phyloP scores from a whole-genome alignment of 257 asterid genomes.

The Scutellaria barbata region DNA sequence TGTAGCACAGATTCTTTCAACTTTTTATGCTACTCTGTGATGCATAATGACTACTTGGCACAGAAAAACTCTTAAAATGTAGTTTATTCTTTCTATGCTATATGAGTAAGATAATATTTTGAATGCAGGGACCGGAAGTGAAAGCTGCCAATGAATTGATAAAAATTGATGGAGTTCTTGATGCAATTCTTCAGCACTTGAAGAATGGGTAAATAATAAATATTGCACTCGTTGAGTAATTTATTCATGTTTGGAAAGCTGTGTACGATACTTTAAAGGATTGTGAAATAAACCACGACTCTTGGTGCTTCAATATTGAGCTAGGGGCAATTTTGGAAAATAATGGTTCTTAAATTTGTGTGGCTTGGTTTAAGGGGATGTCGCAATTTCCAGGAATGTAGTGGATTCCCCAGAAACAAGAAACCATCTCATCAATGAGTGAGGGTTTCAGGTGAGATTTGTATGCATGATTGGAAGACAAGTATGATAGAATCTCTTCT shows the following conservation, averaged over 20 bases:
- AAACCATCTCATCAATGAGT: background rate
- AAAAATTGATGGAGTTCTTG: slow-evolving; percentile 74
- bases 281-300: slow-evolving; percentile 15
- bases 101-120: slow-evolving; percentile 30
- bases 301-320: slow-evolving; percentile 8
- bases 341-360: slow-evolving; percentile 3
- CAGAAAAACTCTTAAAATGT: background rate
- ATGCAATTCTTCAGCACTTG: slow-evolving; percentile 80
- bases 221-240: slow-evolving; percentile 17
- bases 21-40: slow-evolving; percentile 15
- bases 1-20: background rate
- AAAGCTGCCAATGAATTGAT: slow-evolving; percentile 86
- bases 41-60: slow-evolving; percentile 16
- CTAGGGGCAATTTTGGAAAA: background rate
- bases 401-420: too few relatives aligned
- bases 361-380: background rate
- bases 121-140: slow-evolving; percentile 80
- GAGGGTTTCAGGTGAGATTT: slow-evolving; percentile 17
- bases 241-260: slow-evolving; percentile 19
- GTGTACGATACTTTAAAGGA: slow-evolving; percentile 18
- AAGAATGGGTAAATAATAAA: slow-evolving; percentile 70
- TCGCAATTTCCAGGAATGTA: background rate
- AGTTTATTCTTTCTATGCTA: slow-evolving; percentile 26
- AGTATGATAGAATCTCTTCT: slow-evolving; percentile 19
- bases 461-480: slow-evolving; percentile 22